Conservation (phyloP, 2,329 filamentous ascomycete genomes). For the Diatrype stigma region DNA sequence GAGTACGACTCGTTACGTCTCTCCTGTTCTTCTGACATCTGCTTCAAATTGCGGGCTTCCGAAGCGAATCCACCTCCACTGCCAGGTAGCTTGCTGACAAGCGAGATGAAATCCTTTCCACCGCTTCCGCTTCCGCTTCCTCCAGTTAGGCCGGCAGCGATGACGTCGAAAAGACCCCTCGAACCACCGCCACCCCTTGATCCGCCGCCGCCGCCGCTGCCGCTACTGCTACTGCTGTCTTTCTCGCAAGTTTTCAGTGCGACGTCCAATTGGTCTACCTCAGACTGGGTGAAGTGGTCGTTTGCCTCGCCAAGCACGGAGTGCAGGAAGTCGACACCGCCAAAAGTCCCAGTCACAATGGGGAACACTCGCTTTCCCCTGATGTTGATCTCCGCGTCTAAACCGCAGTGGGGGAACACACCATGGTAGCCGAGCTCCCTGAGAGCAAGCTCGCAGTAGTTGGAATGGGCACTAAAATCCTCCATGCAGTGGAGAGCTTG, state of each 20-base stretch:
- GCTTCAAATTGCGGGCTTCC: slow-evolving; percentile 61
- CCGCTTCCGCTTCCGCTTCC: slow-evolving; percentile 39
- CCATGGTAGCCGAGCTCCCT: slow-evolving; percentile 65
- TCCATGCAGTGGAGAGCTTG: slow-evolving; percentile 75
- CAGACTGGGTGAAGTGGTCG: slow-evolving; percentile 80
- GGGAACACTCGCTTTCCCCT: slow-evolving; percentile 66
- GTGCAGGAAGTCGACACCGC: slow-evolving; percentile 79
- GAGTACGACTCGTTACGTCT: slow-evolving; percentile 37
- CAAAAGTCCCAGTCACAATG: slow-evolving; percentile 71
- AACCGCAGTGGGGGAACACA: slow-evolving; percentile 73
- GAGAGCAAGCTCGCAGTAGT: slow-evolving; percentile 75
- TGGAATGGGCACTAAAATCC: slow-evolving; percentile 77
- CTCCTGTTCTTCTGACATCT: slow-evolving; percentile 59
- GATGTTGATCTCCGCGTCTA: slow-evolving; percentile 59
- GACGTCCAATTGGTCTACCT: slow-evolving; percentile 75
- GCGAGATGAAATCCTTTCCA: slow-evolving; percentile 60
- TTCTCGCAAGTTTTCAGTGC: slow-evolving; percentile 67
- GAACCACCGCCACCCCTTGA: slow-evolving; percentile 27
- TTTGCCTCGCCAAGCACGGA: slow-evolving; percentile 73
- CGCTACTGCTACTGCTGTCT: slow-evolving; percentile 34
- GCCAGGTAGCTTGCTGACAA: slow-evolving; percentile 72
- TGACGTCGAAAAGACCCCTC: neutral
- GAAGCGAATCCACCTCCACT: slow-evolving; percentile 61
- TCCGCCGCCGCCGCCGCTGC: slow-evolving; percentile 16
- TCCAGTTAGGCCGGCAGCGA: slow-evolving; percentile 21